Evolutionary conservation across 2,329 filamentous ascomycete genomes (phyloP), one percentile per base, ranked within the genome.

Genomic region (Trichoderma asperellum): DNA sequence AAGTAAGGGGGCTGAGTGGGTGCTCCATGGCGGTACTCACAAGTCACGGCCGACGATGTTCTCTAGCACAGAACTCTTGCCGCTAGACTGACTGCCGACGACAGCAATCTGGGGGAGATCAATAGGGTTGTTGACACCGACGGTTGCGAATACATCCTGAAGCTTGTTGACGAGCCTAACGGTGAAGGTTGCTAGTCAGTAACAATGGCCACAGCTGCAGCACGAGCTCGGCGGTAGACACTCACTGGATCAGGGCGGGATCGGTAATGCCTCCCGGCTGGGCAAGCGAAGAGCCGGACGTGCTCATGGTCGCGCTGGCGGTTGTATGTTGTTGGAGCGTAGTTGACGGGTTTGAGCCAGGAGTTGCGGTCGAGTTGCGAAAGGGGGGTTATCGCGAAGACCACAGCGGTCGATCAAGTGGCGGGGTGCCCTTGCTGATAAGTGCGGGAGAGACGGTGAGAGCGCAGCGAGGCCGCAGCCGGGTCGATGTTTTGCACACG

Each of bases 1-100:
- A 67, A 56, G 40, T 49, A 49, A 49, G 55, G 64, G 59, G 68
- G 70, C 35, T 21, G 27, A 18, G 43, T 24, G 68, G 55, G 32
- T 29, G 10, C 37, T 12, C 52, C 35, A 18, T 24, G 47, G 49
- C 29, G 53, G 69, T 71, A 86, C 93, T 84, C 87, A 98, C 95
- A 99, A 99, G 84, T 99, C 96, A 85, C 96, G 89, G 70, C 96
- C 96, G 69, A 99, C 96, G 77, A 99, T 99, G 79, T 99, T 99
- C 83, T 99, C 96, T 77, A 99, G 83, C 75, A 99, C 96, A 21
- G 96, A 99, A 87, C 94, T 97, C 90, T 99, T 99, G 83, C 96
- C 96, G 81, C 95, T 97, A 24, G 96, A 99, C 85, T 99, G 96
- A 82, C 94, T 97, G 78, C 96, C 96, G 69, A 99, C 96, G 75